Conservation (phyloP, 306 rosid genomes). For the Luffa acutangula region DNA sequence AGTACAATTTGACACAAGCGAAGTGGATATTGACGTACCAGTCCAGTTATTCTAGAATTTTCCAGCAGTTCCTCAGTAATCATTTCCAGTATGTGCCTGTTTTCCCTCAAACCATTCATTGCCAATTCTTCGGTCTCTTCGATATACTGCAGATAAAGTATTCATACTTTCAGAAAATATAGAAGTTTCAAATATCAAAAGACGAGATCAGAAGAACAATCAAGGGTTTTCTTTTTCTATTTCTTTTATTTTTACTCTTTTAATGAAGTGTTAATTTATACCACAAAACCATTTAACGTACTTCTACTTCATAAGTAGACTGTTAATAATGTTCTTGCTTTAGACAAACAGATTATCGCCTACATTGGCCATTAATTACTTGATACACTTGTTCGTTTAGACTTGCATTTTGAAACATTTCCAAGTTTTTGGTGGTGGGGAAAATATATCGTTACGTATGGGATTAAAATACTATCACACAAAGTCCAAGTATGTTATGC, state of each 20-base stretch:
- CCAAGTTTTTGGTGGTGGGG: background rate
- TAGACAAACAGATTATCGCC: background rate
- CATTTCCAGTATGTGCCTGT: constrained; percentile 73
- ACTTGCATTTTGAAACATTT: background rate
- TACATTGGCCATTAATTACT: background rate
- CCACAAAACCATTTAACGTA: background rate
- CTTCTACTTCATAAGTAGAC: background rate
- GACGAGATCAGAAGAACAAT: background rate
- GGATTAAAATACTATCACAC: background rate
- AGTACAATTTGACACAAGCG: background rate
- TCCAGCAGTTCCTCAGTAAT: constrained; percentile 58
- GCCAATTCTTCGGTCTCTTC: constrained; percentile 94
- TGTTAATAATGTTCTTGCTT: background rate
- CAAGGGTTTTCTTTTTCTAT: background rate
- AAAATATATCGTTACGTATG: background rate
- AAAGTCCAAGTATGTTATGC: background rate
- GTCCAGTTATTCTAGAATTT: constrained; percentile 86
- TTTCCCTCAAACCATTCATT: constrained; percentile 58
- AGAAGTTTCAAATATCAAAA: background rate
- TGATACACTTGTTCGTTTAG: background rate
- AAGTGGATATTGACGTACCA: constrained; percentile 33
- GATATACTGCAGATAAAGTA: constrained; percentile 58
- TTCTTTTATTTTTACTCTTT: background rate
- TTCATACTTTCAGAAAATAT: constrained; percentile 6
- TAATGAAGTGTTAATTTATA: background rate